phyloP scores from a whole-genome alignment of 331 rosid species.

The Acacia pycnantha region DNA sequence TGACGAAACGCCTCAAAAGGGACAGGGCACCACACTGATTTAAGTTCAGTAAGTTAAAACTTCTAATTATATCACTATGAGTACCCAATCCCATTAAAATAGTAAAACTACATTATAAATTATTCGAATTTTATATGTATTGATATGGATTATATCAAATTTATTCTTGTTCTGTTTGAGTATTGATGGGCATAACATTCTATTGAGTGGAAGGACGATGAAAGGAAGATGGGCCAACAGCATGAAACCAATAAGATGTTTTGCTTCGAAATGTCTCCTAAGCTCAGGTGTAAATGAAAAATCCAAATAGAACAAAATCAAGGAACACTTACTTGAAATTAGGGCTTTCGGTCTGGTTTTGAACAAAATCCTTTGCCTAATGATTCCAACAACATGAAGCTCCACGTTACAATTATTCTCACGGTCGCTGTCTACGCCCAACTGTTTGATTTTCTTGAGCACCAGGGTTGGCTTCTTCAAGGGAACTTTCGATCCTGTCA shows the following conservation, averaged over 20 bases:
- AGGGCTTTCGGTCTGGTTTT: conserved; percentile 86
- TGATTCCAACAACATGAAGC: conserved; percentile 72
- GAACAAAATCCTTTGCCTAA: conserved; percentile 75
- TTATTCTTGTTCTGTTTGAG: background rate
- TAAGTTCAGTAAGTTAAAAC: background rate
- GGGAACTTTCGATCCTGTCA: conserved; percentile 75
- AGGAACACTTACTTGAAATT: conserved; percentile 61
- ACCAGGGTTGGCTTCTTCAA: conserved; percentile 86
- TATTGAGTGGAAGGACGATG: background rate
- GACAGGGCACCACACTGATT: background rate
- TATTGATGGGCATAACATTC: background rate
- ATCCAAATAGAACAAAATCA: background rate
- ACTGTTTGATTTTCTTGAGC: conserved; percentile 57
- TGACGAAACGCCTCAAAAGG: background rate
- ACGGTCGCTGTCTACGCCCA: conserved; percentile 4
- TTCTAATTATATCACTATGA: background rate
- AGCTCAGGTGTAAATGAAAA: background rate
- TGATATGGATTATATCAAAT: background rate
- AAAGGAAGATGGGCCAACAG: background rate
- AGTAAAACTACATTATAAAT: background rate
- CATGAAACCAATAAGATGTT: background rate
- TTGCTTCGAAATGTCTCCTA: conserved; percentile 34
- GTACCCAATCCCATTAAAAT: background rate
- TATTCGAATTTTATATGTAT: background rate
- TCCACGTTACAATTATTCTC: conserved; percentile 40